These are phyloP conservation scores for Trichoderma sp. DNA, from an alignment of 2,329 filamentous ascomycete species.

Conservation along the genomic window DNA sequence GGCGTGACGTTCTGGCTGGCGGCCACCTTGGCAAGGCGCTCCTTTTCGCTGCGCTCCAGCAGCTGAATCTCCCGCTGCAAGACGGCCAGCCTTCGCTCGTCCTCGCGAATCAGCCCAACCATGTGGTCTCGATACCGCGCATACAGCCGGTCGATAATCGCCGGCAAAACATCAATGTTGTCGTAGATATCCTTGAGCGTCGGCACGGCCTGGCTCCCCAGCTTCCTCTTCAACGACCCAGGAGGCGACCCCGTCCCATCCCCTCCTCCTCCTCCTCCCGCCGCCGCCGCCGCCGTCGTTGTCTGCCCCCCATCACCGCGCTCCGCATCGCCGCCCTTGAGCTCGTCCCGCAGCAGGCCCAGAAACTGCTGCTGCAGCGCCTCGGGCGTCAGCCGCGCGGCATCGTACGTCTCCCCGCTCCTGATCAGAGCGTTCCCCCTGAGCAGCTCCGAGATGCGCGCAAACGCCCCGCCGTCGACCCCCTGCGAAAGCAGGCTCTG, in stretches of 20 bases:
- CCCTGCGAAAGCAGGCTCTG: slow-evolving; percentile 74
- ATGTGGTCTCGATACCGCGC: slow-evolving; percentile 70
- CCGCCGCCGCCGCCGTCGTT: too few species aligned
- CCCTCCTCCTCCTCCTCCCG: slow-evolving; percentile 31
- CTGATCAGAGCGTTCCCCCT: slow-evolving; percentile 73
- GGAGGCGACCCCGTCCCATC: slow-evolving; percentile 56
- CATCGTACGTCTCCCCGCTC: slow-evolving; percentile 71
- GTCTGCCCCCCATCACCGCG: slow-evolving; percentile 31
- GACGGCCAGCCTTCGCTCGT: slow-evolving; percentile 68
- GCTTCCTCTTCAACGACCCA: slow-evolving; percentile 73
- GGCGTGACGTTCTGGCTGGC: slow-evolving; percentile 43
- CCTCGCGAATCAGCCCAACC: slow-evolving; percentile 70
- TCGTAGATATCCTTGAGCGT: slow-evolving; percentile 67
- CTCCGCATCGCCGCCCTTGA: slow-evolving; percentile 54
- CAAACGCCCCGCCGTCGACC: slow-evolving; percentile 66
- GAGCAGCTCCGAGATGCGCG: slow-evolving; percentile 72
- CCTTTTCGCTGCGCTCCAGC: slow-evolving; percentile 58
- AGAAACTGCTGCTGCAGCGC: slow-evolving; percentile 79
- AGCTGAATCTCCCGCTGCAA: slow-evolving; percentile 69
- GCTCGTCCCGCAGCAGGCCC: slow-evolving; percentile 73
- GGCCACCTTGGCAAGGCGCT: slow-evolving; percentile 41
- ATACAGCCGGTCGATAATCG: slow-evolving; percentile 74
- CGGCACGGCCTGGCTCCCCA: slow-evolving; percentile 64
- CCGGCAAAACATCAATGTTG: slow-evolving; percentile 68
- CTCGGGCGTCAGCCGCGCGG: slow-evolving; percentile 72